Evolutionary conservation across 495 filamentous ascomycete species (phyloP).

Genomic region (Opeltia flavorubescens): DNA sequence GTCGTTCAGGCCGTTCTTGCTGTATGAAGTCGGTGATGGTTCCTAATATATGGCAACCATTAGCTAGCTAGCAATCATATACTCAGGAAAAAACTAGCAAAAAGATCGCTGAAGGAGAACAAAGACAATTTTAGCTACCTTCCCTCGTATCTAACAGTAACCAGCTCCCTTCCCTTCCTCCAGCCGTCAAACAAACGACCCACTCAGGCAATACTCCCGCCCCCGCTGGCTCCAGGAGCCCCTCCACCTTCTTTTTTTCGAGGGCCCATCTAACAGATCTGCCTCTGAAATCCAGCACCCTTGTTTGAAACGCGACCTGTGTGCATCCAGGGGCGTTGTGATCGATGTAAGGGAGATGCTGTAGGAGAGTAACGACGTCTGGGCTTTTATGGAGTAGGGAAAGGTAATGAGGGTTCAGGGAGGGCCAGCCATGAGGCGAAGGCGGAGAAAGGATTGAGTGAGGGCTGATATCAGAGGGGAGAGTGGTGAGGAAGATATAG

Average conservation of each 20-base stretch:
- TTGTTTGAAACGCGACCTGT: constrained; percentile 8
- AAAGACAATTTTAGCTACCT: no score
- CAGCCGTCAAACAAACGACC: constrained; percentile 9
- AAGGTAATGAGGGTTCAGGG: constrained; percentile 7
- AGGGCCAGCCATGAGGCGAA: constrained; percentile 8
- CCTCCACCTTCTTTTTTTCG: constrained; percentile 7
- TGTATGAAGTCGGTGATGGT: constrained; percentile 11
- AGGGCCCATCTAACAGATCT: constrained; percentile 5
- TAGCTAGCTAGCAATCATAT: no score
- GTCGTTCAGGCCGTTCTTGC: constrained; percentile 7
- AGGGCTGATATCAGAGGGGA: constrained; percentile 10
- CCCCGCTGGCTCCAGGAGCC: constrained; percentile 9
- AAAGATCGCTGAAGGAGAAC: no score
- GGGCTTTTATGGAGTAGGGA: constrained; percentile 5
- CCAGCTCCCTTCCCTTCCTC: constrained; percentile 9
- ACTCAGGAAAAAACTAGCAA: no score
- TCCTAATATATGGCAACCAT: no score
- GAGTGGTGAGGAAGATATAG: constrained; percentile 11
- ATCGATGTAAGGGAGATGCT: constrained; percentile 9
- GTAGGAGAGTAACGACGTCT: constrained; percentile 6
- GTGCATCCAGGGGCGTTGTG: constrained; percentile 8
- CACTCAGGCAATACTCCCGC: constrained; percentile 9
- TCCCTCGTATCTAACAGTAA: constrained; percentile 10
- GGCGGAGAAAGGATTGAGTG: constrained; percentile 7
- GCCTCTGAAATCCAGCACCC: constrained; percentile 7